phyloP scores from a whole-genome alignment of 2,329 filamentous ascomycete genomes.

The Colletotrichum sp. region DNA sequence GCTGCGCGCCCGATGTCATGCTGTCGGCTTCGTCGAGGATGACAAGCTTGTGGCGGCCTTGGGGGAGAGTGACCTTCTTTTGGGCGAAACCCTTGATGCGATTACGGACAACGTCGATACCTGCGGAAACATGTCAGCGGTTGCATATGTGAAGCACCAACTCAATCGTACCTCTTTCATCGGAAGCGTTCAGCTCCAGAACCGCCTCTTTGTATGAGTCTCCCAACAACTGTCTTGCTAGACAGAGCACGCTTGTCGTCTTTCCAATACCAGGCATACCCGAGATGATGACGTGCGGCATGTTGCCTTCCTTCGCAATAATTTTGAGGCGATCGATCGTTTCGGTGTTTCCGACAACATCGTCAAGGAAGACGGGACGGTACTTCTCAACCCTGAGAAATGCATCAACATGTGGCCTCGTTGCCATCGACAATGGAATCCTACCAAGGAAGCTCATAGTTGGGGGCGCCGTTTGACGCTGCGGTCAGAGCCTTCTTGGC shows the following conservation, averaged over 20 bases:
- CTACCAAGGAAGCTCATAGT: slow-evolving; percentile 83
- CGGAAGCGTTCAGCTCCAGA: slow-evolving; percentile 92
- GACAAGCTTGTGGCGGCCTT: slow-evolving; percentile 91
- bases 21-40: slow-evolving; percentile 98
- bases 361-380: slow-evolving; percentile 90
- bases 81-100: slow-evolving; percentile 98
- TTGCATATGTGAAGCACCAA: slow-evolving; percentile 27
- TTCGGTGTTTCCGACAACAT: slow-evolving; percentile 97
- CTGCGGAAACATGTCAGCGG: slow-evolving; percentile 39
- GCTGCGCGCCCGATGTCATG: slow-evolving; percentile 97
- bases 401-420: slow-evolving; percentile 22
- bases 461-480: slow-evolving; percentile 53
- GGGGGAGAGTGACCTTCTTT: slow-evolving; percentile 95
- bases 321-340: slow-evolving; percentile 98
- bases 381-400: slow-evolving; percentile 93
- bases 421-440: slow-evolving; percentile 1
- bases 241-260: slow-evolving; percentile 92
- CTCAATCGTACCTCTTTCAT: slow-evolving; percentile 76
- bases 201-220: slow-evolving; percentile 98
- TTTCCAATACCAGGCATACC: slow-evolving; percentile 99
- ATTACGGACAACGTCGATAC: slow-evolving; percentile 96
- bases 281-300: slow-evolving; percentile 99
- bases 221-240: slow-evolving; percentile 89
- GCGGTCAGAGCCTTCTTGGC: slow-evolving; percentile 60
- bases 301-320: slow-evolving; percentile 97